Evolutionary conservation across 352 stramenopile species (phyloP), one percentile per base, ranked within the genome.

Genomic region (Phytopythium ostracodes): DNA sequence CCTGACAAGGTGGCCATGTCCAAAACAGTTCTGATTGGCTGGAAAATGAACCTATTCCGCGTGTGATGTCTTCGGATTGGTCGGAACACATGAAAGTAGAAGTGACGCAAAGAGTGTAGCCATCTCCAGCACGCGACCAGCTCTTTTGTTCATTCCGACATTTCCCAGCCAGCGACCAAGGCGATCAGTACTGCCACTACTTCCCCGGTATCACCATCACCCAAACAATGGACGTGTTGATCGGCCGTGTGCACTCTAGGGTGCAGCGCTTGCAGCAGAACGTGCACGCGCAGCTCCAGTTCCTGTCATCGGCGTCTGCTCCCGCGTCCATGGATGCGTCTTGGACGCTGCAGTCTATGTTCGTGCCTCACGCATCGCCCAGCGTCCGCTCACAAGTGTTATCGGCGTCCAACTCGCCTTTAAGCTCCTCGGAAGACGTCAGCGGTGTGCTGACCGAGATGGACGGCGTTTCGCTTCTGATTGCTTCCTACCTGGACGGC

Each of bases 401-500:
- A 38, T 38, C 60, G 42, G n/a, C 15, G 29, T 5, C 35, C 57
- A 24, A 58, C 4, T 20, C 58, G 17, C 11, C 42, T 0, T n/a
- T 25, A 2, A 4, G 22, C 20, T 31, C 14, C 0, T 12, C 27
- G 6, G 35, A 35, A 4, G 69, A 67, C 35, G 50, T 44, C 7
- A 71, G 59, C 1, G 72, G 73, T 27, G 40, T 80, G 14, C 31
- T 81, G 49, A 72, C 67, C 0, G 70, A 64, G 5, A 71, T 88
- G 40, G 72, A 90, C 27, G 79, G 56, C 25, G 73, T 91, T n/a
- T 77, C 71, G 29, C 54, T 88, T 15, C 44, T 75, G 2, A 75
- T 90, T 31, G 73, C 79, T 3, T 73, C 69, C 2, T 92, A 67
- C 62, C 63, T 92, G 35, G 77, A 83, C 43, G 80, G 70, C 0